Conservation (phyloP, 2,329 filamentous ascomycete genomes). For the Knufia fluminis region DNA sequence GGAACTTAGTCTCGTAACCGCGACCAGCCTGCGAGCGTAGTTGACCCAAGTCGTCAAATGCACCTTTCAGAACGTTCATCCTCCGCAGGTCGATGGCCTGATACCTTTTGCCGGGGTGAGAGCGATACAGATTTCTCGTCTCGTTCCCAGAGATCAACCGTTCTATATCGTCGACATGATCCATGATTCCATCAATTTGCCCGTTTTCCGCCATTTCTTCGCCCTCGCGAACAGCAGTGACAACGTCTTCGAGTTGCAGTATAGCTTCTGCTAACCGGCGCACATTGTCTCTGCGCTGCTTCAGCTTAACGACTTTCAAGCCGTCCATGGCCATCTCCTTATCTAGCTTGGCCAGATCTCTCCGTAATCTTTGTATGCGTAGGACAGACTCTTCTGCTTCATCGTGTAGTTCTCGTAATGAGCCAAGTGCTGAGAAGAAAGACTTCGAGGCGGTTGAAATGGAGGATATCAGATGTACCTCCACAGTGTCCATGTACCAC, state of each 20-base stretch:
- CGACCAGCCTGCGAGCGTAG: slow-evolving; percentile 75
- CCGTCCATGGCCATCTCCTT: slow-evolving; percentile 78
- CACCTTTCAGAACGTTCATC: slow-evolving; percentile 69
- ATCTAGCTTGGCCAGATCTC: slow-evolving; percentile 72
- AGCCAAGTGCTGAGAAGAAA: slow-evolving; percentile 90
- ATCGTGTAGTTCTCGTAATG: slow-evolving; percentile 78
- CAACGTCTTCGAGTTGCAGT: slow-evolving; percentile 69
- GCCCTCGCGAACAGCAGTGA: slow-evolving; percentile 64
- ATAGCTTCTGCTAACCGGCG: slow-evolving; percentile 73
- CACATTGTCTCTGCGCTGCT: slow-evolving; percentile 73
- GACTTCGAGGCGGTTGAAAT: slow-evolving; percentile 93
- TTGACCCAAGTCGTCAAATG: slow-evolving; percentile 65
- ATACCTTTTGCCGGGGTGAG: slow-evolving; percentile 24
- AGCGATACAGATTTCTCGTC: slow-evolving; percentile 9
- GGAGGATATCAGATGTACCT: slow-evolving; percentile 90
- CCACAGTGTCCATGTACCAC: slow-evolving; percentile 99
- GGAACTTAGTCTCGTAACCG: slow-evolving; percentile 73
- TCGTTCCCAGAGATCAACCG: slow-evolving; percentile 61
- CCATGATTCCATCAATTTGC: slow-evolving; percentile 71
- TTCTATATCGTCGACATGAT: slow-evolving; percentile 68
- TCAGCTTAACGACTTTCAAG: slow-evolving; percentile 74
- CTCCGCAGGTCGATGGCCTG: slow-evolving; percentile 56
- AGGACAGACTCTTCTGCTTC: slow-evolving; percentile 87
- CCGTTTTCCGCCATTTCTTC: slow-evolving; percentile 75
- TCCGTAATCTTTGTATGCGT: slow-evolving; percentile 70